A percentile compares a stretch with the other conserved stretches of the same genome.
Evolutionary conservation across 2,329 filamentous ascomycete species (phyloP).

Genomic region (Penicillium sp.): DNA sequence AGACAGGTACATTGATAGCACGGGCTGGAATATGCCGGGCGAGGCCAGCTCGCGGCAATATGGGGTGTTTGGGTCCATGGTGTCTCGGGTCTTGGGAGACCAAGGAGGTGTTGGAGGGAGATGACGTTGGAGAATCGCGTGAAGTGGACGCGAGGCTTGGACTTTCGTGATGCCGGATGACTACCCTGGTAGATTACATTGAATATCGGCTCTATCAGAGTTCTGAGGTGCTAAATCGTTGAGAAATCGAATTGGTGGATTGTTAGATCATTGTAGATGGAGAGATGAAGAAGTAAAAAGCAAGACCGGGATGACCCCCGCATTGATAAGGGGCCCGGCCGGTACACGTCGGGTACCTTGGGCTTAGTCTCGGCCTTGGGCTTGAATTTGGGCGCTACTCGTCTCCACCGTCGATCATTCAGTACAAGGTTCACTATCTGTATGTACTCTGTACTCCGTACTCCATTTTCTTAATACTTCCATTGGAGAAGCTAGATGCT

Average conservation of each 20-base stretch:
- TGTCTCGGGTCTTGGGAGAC: constrained; percentile 8
- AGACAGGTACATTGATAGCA: constrained; percentile 19
- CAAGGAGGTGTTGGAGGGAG: constrained; percentile 3
- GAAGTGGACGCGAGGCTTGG: neutral
- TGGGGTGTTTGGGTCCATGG: constrained; percentile 25
- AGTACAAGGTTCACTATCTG: neutral
- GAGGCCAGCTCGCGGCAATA: constrained; percentile 51
- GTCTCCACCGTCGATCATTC: neutral
- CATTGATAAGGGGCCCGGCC: neutral
- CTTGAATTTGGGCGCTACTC: neutral
- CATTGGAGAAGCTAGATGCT: no score
- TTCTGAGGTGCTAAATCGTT: neutral
- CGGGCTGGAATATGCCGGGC: constrained; percentile 42
- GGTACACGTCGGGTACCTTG: neutral
- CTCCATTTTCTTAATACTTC: no score
- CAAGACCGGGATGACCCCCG: constrained; percentile 1
- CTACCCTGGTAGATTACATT: neutral
- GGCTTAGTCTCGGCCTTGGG: neutral
- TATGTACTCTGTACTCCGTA: neutral
- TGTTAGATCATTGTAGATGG: neutral
- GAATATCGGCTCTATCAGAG: neutral
- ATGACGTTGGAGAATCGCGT: constrained; percentile 3
- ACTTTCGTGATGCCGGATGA: constrained; percentile 4
- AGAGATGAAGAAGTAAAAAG: neutral
- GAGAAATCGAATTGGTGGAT: neutral